Conservation (phyloP, 140 eudicot species). For the Erigeron philadelphicus region DNA sequence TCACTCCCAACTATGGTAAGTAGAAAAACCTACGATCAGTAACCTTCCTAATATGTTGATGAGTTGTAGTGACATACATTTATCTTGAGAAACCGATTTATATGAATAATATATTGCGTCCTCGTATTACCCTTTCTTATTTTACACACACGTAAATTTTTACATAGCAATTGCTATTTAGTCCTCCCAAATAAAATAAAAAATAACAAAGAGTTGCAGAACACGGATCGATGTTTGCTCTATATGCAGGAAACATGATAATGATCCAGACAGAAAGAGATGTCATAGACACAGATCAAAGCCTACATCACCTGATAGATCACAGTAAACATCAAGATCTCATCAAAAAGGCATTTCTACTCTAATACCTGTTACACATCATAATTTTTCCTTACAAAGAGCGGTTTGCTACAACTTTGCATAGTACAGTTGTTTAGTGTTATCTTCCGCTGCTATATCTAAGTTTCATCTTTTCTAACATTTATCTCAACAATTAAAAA, state of each 20-base stretch:
- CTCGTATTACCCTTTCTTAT: not conserved
- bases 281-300: conserved; percentile 62
- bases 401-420: conserved; percentile 43
- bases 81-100: not conserved
- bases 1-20: not conserved
- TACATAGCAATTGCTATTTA: too few species aligned
- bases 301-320: conserved; percentile 55
- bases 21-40: not conserved
- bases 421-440: conserved; percentile 60
- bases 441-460: conserved; percentile 8
- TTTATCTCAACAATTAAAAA: not conserved
- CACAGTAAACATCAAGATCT: conserved; percentile 45
- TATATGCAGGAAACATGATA: conserved; percentile 50
- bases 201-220: not conserved
- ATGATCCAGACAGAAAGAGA: conserved; percentile 60
- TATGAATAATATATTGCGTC: not conserved
- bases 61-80: not conserved
- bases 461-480: not conserved
- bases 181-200: not conserved
- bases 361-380: conserved; percentile 25
- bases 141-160: not conserved
- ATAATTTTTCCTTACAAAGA: conserved; percentile 45
- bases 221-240: conserved; percentile 14
- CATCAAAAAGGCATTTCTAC: conserved; percentile 45
- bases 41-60: conserved; percentile 1